A percentile compares a stretch with the other conserved stretches of the same genome.
These are phyloP conservation scores for Cyberlindnera euphorbiiphila DNA, from an alignment of 805 yeast species.

Conservation along the genomic window DNA sequence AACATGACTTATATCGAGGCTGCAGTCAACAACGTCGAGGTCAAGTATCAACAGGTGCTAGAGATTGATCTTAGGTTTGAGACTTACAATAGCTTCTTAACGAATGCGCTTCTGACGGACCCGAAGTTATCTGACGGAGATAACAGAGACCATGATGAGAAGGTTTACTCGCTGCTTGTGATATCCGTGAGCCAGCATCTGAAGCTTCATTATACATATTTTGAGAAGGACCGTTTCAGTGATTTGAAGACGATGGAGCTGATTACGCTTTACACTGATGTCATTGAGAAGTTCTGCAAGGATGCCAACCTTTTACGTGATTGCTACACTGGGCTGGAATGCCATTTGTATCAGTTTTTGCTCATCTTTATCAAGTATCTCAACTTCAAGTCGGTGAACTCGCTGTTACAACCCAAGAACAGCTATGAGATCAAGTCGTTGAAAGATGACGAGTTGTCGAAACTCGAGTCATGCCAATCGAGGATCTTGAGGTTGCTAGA, in stretches of 20 bases:
- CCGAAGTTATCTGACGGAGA: not conserved
- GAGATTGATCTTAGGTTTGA: conserved; percentile 17
- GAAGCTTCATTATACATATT: conserved; percentile 16
- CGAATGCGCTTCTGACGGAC: not conserved
- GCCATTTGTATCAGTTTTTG: conserved; percentile 21
- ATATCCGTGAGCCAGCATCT: conserved; percentile 16
- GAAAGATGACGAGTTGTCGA: conserved; percentile 7
- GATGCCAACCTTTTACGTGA: conserved; percentile 11
- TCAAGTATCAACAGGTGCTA: conserved; percentile 9
- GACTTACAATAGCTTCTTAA: conserved; percentile 9
- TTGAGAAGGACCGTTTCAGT: conserved; percentile 15
- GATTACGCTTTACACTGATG: conserved; percentile 3
- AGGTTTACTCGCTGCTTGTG: conserved; percentile 8
- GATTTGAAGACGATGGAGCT: conserved; percentile 16
- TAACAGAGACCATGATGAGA: conserved; percentile 3
- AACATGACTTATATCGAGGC: conserved; percentile 19
- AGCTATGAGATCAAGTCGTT: conserved; percentile 4
- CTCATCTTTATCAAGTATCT: conserved; percentile 22
- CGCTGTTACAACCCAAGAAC: conserved; percentile 5
- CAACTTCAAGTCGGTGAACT: conserved; percentile 19
- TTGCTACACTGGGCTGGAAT: conserved; percentile 17
- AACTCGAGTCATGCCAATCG: conserved; percentile 6
- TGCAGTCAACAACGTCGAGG: conserved; percentile 1
- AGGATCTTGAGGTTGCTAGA: conserved; percentile 8
- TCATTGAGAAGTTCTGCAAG: conserved; percentile 2